A percentile compares a stretch with the other conserved stretches of the same genome.
phyloP scores from a whole-genome alignment of 1,284 basidiomycete genomes.

The Sporisorium sorghi region DNA sequence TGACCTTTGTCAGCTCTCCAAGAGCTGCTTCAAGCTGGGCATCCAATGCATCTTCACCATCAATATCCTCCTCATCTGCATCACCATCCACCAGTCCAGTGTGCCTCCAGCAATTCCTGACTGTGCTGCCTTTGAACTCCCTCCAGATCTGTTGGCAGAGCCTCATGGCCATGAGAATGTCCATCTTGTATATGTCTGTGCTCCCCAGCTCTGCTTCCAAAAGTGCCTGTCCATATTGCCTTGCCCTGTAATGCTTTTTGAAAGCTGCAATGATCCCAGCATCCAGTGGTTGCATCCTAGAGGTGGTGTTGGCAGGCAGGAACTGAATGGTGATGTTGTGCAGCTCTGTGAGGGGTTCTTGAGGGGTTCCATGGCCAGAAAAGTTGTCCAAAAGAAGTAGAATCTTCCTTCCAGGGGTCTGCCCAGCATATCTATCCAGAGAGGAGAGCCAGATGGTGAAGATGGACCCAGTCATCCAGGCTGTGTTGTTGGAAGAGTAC shows the following conservation, averaged over 20 bases:
- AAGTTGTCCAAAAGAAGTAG: conserved; percentile 12
- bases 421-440: not conserved
- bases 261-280: not conserved
- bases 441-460: not conserved
- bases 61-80: not conserved
- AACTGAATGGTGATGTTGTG: conserved; percentile 4
- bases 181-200: not conserved
- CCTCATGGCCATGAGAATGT: not conserved
- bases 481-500: not conserved
- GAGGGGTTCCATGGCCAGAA: not conserved
- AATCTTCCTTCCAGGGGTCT: conserved; percentile 3
- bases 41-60: not conserved
- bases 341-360: conserved; percentile 6
- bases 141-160: not conserved
- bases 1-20: not conserved
- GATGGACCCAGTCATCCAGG: not conserved
- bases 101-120: not conserved
- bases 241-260: not conserved
- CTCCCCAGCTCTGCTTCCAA: conserved; percentile 2
- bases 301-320: conserved; percentile 1
- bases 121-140: not conserved
- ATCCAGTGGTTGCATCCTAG: not conserved
- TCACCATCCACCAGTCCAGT: not conserved
- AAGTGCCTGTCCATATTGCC: not conserved
- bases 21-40: not conserved